Evolutionary conservation across 805 yeast genomes (phyloP), one percentile per base, ranked within the genome.

Genomic region (Myxozyma mucilagina): DNA sequence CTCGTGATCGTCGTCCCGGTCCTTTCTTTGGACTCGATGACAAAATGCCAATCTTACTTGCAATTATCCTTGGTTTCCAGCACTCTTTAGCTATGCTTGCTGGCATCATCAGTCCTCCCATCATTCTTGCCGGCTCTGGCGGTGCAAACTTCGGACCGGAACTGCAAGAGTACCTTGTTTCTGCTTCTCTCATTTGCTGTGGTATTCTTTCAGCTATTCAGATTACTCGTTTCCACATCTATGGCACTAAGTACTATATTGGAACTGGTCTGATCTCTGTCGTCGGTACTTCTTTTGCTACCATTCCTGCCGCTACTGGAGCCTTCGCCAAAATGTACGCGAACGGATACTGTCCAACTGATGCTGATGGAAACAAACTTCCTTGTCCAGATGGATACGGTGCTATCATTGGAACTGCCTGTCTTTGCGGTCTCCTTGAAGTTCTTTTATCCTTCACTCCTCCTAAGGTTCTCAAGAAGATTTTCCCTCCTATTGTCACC

Each of bases 381-480:
- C 82, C 97, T 3, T 92, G 97, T 76, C 96, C 96, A 5, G 89
- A 87, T 61, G 97, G 96, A 1, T 92, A 90, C 71, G 97, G 97
- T 67, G 84, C 85, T n/a, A 80, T 91, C 44, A 76, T 91, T 63
- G 97, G 87, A 41, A 87, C 96, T 8, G 87, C 91, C n/a, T 80
- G 83, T 42, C 80, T 83, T 20, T 89, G 96, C 75, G 89, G 90
- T 2, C 77, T 92, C 41, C 70, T 91, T 20, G 96, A 89, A 78
- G 79, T 92, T 44, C 67, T 80, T 8, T 72, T 89, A 54, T 87
- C 96, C 0, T 91, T 92, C 73, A 73, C 87, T 67, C 97, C 97
- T 10, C 84, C 96, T 4, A 80, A 78, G 41, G 66, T 80, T 13
- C 79, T 91, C 66, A 90, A 88, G 73, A 84, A 79, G 62, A 70